Percentiles rank a stretch among this genome's conserved stretches.
phyloP scores from a whole-genome alignment of 1,284 basidiomycete species.

The Tilletiaria anomala region DNA sequence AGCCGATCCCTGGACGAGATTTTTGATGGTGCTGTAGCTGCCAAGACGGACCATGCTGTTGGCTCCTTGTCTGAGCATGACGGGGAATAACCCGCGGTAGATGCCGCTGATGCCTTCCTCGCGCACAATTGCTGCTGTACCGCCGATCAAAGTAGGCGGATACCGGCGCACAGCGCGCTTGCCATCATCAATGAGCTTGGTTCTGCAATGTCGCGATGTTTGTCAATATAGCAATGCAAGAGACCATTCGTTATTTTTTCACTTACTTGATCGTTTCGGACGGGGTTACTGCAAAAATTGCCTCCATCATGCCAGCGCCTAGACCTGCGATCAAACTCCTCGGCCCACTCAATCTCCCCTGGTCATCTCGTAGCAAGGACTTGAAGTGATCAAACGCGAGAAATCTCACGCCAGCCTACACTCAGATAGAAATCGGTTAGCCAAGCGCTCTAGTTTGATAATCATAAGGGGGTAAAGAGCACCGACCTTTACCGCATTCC shows the following conservation, averaged over 20 bases:
- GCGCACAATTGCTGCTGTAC: constrained; percentile 62
- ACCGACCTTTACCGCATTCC: constrained; percentile 32
- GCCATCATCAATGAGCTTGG: constrained; percentile 92
- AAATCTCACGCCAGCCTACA: constrained; percentile 71
- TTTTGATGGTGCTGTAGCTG: constrained; percentile 77
- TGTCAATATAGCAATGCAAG: background rate
- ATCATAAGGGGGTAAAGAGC: background rate
- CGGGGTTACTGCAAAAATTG: constrained; percentile 85
- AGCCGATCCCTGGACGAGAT: constrained; percentile 63
- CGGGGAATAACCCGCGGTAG: constrained; percentile 84
- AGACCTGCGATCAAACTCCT: constrained; percentile 52
- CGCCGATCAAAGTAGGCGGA: constrained; percentile 66
- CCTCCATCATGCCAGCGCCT: constrained; percentile 87
- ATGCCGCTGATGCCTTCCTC: constrained; percentile 66
- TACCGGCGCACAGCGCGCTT: constrained; percentile 71
- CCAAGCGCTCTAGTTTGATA: background rate
- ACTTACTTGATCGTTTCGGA: constrained; percentile 84
- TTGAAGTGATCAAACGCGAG: constrained; percentile 92
- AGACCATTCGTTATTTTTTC: background rate
- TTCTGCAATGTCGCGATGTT: constrained; percentile 37
- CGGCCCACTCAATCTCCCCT: constrained; percentile 4
- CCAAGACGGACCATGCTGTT: constrained; percentile 96
- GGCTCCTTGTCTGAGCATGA: constrained; percentile 93
- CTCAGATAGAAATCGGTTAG: background rate
- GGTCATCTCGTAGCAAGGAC: constrained; percentile 56